Conservation (phyloP, 2,329 filamentous ascomycete species). For the Exophiala oligosperma region DNA sequence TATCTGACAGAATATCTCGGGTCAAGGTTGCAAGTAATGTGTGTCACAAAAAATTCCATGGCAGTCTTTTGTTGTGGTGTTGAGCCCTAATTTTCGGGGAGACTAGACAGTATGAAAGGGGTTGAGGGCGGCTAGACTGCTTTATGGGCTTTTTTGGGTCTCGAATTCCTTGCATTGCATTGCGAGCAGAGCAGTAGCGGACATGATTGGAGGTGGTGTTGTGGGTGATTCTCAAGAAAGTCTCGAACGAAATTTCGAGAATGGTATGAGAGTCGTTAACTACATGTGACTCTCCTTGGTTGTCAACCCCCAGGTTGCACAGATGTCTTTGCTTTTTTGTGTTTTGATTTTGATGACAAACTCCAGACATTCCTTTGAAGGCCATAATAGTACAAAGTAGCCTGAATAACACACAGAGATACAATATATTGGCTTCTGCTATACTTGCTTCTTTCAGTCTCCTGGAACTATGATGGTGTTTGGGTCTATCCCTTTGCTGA, state of each 20-base stretch:
- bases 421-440: too few relatives aligned
- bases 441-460: too few relatives aligned
- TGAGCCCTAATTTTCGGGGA: not conserved
- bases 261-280: not conserved
- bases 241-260: too few relatives aligned
- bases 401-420: not conserved
- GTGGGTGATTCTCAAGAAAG: too few relatives aligned
- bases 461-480: too few relatives aligned
- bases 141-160: slow-evolving; percentile 3
- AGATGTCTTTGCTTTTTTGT: not conserved
- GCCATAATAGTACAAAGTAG: not conserved
- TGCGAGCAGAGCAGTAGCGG: slow-evolving; percentile 17
- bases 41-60: slow-evolving; percentile 7
- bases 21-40: not conserved
- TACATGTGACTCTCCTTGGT: not conserved
- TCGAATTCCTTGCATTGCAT: slow-evolving; percentile 11
- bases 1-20: not conserved
- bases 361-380: not conserved
- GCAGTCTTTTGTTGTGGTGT: slow-evolving; percentile 4
- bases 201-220: not conserved
- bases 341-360: not conserved
- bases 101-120: slow-evolving; percentile 3
- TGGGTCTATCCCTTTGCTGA: too few relatives aligned
- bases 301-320: not conserved
- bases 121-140: slow-evolving; percentile 25